Percentiles rank a stretch among this genome's conserved stretches.
phyloP scores from a whole-genome alignment of 2,329 filamentous ascomycete genomes.

The Exophiala bonariae region DNA sequence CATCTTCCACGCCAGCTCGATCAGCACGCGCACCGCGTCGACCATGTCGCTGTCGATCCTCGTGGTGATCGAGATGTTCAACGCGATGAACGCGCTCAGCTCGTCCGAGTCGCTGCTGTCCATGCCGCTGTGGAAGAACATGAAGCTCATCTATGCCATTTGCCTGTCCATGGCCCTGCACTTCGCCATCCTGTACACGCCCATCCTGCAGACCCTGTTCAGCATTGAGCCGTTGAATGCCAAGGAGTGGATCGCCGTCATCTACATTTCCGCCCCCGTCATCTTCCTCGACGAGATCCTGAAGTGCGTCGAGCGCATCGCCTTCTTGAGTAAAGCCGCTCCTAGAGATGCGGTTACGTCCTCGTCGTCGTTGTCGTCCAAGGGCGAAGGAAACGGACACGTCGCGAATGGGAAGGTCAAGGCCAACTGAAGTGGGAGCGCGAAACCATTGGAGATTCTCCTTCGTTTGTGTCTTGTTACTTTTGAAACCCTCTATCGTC shows the following conservation, averaged over 20 bases:
- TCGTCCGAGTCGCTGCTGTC: conserved; percentile 93
- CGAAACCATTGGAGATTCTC: no score
- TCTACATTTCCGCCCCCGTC: conserved; percentile 85
- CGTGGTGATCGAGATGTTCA: conserved; percentile 99
- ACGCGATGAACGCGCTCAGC: conserved; percentile 96
- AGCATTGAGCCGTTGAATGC: conserved; percentile 83
- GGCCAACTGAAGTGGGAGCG: conserved; percentile 17
- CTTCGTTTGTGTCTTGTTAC: no score
- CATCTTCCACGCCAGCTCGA: conserved; percentile 83
- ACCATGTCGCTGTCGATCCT: conserved; percentile 89
- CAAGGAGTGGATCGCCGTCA: conserved; percentile 88
- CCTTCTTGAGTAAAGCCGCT: conserved; percentile 46
- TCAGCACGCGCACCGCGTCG: conserved; percentile 75
- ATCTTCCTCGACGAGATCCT: conserved; percentile 83
- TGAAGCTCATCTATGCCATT: conserved; percentile 97
- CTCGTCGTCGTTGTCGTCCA: not conserved
- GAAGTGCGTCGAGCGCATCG: conserved; percentile 72
- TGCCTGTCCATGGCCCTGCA: conserved; percentile 89
- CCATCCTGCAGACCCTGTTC: conserved; percentile 84
- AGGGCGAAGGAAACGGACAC: conserved; percentile 13
- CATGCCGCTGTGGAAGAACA: conserved; percentile 95
- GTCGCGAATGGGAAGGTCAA: conserved; percentile 29
- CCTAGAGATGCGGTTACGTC: not conserved
- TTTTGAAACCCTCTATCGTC: no score
- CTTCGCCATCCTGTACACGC: conserved; percentile 89